Conservation (phyloP, 164 flowering plant species). For the Nymphaea thermarum region DNA sequence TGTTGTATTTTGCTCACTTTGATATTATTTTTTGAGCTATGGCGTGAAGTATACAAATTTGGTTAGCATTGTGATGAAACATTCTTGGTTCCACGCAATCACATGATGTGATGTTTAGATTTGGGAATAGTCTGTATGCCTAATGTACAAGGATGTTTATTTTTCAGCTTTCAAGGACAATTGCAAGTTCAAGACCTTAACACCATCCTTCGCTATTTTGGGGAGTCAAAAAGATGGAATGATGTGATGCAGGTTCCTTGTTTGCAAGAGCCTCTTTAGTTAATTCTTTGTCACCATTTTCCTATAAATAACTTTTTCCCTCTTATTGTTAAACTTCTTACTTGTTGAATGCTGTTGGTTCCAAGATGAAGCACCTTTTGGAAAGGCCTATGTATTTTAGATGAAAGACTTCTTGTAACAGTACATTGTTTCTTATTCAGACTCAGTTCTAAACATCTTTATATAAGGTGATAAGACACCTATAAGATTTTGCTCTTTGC, state of each 20-base stretch:
- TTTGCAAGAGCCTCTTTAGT: too few relatives aligned
- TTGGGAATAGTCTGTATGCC: background rate
- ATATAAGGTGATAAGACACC: background rate
- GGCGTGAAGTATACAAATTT: background rate
- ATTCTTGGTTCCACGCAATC: background rate
- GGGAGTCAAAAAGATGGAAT: slow-evolving; percentile 33
- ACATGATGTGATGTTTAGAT: background rate
- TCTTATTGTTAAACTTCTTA: too few relatives aligned
- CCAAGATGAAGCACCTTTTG: too few relatives aligned
- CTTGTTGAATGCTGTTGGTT: too few relatives aligned
- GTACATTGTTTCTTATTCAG: too few relatives aligned
- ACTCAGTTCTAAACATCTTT: background rate
- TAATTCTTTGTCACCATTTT: too few relatives aligned
- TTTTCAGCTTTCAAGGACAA: slow-evolving; percentile 35
- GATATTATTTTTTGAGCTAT: background rate
- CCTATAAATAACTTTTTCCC: too few relatives aligned
- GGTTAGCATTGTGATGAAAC: background rate
- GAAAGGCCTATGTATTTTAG: too few relatives aligned
- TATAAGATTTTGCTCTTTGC: background rate
- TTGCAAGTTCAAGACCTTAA: slow-evolving; percentile 59
- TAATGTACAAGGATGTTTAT: background rate
- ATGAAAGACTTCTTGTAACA: too few relatives aligned
- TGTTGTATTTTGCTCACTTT: background rate
- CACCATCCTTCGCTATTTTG: slow-evolving; percentile 48
- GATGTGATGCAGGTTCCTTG: slow-evolving; percentile 48